Percentiles rank a stretch among this genome's conserved stretches.
phyloP scores from a whole-genome alignment of 345 rosid genomes.

The Salix dunnii region DNA sequence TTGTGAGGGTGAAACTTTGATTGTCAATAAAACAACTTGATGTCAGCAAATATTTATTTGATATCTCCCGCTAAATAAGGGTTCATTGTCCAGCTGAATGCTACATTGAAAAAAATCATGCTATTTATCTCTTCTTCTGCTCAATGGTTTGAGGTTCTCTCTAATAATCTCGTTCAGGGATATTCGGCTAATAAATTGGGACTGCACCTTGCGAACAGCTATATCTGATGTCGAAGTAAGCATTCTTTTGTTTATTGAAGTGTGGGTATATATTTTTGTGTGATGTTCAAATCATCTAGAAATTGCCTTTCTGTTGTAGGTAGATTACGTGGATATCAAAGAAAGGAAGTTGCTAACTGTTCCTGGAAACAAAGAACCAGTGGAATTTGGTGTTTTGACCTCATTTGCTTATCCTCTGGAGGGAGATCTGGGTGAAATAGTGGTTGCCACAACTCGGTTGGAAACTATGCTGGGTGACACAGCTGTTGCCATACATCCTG shows the following conservation, averaged over 20 bases:
- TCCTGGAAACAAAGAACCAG: conserved; percentile 81
- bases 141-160: background rate
- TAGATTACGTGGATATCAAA: conserved; percentile 73
- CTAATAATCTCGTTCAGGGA: conserved; percentile 49
- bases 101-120: background rate
- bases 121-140: background rate
- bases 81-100: background rate
- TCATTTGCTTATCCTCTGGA: conserved; percentile 89
- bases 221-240: conserved; percentile 87
- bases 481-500: conserved; percentile 92
- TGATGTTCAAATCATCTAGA: conserved; percentile 19
- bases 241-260: conserved; percentile 10
- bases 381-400: conserved; percentile 88
- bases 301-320: conserved; percentile 46
- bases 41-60: background rate
- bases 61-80: too few relatives aligned
- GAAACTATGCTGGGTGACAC: conserved; percentile 99
- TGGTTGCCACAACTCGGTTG: conserved; percentile 95
- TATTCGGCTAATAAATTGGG: conserved; percentile 85
- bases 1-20: background rate
- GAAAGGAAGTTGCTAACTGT: conserved; percentile 56
- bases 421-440: conserved; percentile 74
- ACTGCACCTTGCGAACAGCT: conserved; percentile 76
- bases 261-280: background rate
- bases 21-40: too few relatives aligned